A percentile compares a stretch with the other conserved stretches of the same genome.
Conservation (phyloP, 768 basidiomycete species). For the Suillus occidentalis region DNA sequence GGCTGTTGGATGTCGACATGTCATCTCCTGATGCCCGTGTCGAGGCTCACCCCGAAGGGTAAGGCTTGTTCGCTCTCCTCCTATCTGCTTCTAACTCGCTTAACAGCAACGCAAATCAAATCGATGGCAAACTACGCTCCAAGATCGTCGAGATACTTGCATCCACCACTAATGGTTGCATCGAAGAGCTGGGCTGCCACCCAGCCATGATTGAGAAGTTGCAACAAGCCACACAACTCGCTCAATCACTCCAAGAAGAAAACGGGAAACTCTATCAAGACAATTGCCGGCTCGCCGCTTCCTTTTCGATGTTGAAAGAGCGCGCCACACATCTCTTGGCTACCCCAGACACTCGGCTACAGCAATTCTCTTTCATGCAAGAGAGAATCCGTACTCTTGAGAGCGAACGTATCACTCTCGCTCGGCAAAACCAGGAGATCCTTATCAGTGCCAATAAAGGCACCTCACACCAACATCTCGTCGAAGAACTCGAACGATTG, state of each 20-base stretch:
- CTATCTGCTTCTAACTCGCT: background rate
- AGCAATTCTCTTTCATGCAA: slow-evolving; percentile 23
- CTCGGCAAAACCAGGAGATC: slow-evolving; percentile 27
- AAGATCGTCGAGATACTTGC: slow-evolving; percentile 46
- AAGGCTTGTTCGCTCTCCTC: background rate
- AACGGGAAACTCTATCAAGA: slow-evolving; percentile 39
- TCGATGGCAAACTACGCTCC: slow-evolving; percentile 21
- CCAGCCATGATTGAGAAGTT: slow-evolving; percentile 35
- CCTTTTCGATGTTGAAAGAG: slow-evolving; percentile 32
- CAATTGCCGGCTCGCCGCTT: slow-evolving; percentile 33
- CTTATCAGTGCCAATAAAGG: slow-evolving; percentile 15
- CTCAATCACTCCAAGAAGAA: slow-evolving; percentile 31
- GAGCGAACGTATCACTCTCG: slow-evolving; percentile 14
- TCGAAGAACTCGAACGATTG: slow-evolving; percentile 16
- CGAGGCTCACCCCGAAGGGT: background rate
- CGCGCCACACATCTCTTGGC: slow-evolving; percentile 24
- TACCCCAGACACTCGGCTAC: slow-evolving; percentile 17
- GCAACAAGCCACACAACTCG: slow-evolving; percentile 27
- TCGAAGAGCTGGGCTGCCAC: slow-evolving; percentile 48
- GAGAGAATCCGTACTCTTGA: slow-evolving; percentile 28
- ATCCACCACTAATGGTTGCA: slow-evolving; percentile 44
- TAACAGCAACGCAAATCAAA: background rate
- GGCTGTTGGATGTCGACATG: background rate
- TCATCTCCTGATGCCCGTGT: background rate
- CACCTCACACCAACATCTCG: slow-evolving; percentile 18